Conservation (phyloP, 305 asterid genomes). For the Ilex paraguariensis region DNA sequence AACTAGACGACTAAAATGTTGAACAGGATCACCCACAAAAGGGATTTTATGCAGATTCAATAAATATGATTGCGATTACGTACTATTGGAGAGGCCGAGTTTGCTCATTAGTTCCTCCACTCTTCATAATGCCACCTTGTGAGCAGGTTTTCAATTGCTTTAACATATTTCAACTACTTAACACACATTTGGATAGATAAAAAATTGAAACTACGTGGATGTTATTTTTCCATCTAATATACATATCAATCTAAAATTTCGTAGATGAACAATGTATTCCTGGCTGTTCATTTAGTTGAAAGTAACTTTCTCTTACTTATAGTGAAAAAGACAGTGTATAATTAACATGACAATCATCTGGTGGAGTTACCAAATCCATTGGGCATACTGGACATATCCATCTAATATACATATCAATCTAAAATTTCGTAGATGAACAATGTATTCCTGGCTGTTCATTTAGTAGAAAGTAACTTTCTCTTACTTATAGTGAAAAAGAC, state of each 20-base stretch:
- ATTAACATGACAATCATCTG: slow-evolving; percentile 98
- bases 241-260: slow-evolving; percentile 4
- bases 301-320: slow-evolving; percentile 57
- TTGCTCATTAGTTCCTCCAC: too few relatives aligned
- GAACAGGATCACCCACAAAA: too few relatives aligned
- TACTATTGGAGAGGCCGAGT: too few relatives aligned
- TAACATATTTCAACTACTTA: too few relatives aligned
- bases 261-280: slow-evolving; percentile 6
- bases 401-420: slow-evolving; percentile 1
- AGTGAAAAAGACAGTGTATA: slow-evolving; percentile 85
- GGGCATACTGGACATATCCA: slow-evolving; percentile 69
- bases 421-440: slow-evolving; percentile 8
- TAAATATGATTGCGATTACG: too few relatives aligned
- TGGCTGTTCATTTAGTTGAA: slow-evolving; percentile 15
- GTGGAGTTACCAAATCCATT: slow-evolving; percentile 81
- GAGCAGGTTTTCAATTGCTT: too few relatives aligned
- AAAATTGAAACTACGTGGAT: slow-evolving; percentile 5
- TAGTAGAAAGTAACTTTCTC: slow-evolving; percentile 22
- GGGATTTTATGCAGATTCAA: too few relatives aligned
- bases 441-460: slow-evolving; percentile 9
- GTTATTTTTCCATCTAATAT: slow-evolving; percentile 4
- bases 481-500: slow-evolving; percentile 91
- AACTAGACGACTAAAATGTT: too few relatives aligned
- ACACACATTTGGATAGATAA: neutral
- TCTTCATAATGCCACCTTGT: too few relatives aligned